phyloP scores from a whole-genome alignment of 2,329 filamentous ascomycete genomes.

The Purpureocillium lavendulum region DNA sequence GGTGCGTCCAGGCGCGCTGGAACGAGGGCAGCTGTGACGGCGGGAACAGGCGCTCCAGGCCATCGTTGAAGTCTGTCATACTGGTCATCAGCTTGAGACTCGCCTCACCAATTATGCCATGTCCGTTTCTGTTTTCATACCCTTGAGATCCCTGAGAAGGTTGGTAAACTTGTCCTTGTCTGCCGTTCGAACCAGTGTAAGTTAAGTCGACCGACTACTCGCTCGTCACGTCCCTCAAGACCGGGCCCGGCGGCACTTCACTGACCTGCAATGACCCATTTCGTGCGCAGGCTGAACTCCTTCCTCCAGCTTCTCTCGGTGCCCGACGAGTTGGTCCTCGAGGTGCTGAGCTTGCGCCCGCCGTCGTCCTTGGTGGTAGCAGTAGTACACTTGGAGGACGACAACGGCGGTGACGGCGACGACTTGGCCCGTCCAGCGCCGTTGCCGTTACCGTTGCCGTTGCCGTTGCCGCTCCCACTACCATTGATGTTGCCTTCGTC shows the following conservation, averaged over 20 bases:
- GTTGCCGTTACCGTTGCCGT: not conserved
- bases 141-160: constrained; percentile 31
- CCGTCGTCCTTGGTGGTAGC: constrained; percentile 14
- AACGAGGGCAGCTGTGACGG: constrained; percentile 30
- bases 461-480: not conserved
- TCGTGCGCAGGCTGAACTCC: constrained; percentile 25
- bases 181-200: constrained; percentile 4
- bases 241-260: no score
- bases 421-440: constrained; percentile 6
- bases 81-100: no score
- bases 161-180: constrained; percentile 36
- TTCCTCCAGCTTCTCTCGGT: constrained; percentile 24
- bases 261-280: constrained; percentile 34
- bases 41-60: constrained; percentile 37
- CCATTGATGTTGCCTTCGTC: constrained; percentile 15
- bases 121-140: constrained; percentile 10
- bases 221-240: no score
- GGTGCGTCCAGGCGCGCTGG: constrained; percentile 36
- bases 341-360: constrained; percentile 9
- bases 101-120: no score
- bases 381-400: constrained; percentile 9
- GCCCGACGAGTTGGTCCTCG: constrained; percentile 7
- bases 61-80: constrained; percentile 35
- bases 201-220: no score
- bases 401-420: constrained; percentile 9